These are phyloP conservation scores for Globisporangium canariense DNA, from an alignment of 352 stramenopile species.

Conservation along the genomic window DNA sequence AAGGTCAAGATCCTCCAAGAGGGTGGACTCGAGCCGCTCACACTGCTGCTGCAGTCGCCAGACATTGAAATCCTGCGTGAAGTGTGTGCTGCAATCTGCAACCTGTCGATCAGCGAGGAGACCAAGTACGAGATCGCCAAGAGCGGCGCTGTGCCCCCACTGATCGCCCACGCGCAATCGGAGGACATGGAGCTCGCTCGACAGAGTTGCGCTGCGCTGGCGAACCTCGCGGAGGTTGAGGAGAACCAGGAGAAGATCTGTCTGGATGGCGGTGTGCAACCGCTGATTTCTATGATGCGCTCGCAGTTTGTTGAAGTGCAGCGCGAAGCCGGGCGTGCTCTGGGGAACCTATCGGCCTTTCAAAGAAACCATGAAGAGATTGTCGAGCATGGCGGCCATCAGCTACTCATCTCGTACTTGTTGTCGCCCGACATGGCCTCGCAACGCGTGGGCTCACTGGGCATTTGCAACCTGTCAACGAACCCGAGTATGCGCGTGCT, in stretches of 20 bases:
- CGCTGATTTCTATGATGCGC: constrained; percentile 93
- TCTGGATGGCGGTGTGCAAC: constrained; percentile 87
- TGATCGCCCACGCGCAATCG: constrained; percentile 90
- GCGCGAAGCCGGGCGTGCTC: constrained; percentile 84
- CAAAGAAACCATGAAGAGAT: constrained; percentile 90
- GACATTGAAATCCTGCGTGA: constrained; percentile 94
- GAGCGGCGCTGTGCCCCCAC: constrained; percentile 84
- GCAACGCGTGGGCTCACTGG: constrained; percentile 90
- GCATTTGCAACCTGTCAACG: constrained; percentile 94
- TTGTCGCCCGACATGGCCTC: constrained; percentile 93
- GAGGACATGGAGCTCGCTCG: constrained; percentile 92
- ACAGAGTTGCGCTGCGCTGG: constrained; percentile 90
- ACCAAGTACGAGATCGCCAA: constrained; percentile 98
- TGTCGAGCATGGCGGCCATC: constrained; percentile 89
- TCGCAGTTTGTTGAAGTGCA: constrained; percentile 95
- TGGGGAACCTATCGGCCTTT: constrained; percentile 92
- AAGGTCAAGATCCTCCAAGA: constrained; percentile 97
- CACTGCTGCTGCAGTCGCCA: constrained; percentile 84
- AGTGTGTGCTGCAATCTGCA: constrained; percentile 92
- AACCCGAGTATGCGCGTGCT: constrained; percentile 86
- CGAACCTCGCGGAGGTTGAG: constrained; percentile 93
- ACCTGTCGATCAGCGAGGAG: constrained; percentile 94
- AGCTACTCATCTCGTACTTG: constrained; percentile 95
- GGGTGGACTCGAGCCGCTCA: constrained; percentile 92
- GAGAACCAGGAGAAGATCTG: constrained; percentile 96